Conservation (phyloP, 257 asterid species). For the Haberlea rhodopensis region DNA sequence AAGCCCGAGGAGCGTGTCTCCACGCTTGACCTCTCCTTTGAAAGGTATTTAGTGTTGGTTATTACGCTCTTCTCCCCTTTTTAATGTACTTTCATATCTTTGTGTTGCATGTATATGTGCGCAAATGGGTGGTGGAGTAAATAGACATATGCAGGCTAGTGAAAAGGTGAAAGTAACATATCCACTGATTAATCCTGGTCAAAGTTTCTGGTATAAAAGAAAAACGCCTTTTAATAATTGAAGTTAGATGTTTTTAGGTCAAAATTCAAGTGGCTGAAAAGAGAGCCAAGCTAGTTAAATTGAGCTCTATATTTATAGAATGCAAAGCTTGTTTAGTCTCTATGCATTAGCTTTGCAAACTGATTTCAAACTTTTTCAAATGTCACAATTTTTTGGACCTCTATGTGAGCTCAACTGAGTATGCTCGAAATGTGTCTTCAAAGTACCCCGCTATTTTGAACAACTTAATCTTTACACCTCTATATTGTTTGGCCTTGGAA, state of each 20-base stretch:
- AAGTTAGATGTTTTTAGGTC: not conserved
- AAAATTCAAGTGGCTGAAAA: not conserved
- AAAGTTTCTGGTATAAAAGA: too few relatives aligned
- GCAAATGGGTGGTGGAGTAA: too few relatives aligned
- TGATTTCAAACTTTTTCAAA: too few relatives aligned
- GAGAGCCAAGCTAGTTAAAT: not conserved
- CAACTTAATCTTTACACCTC: too few relatives aligned
- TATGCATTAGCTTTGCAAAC: not conserved
- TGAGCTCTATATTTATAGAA: not conserved
- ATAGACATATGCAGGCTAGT: too few relatives aligned
- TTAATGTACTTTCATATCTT: too few relatives aligned
- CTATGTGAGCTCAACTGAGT: not conserved
- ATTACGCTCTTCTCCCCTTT: constrained; percentile 1
- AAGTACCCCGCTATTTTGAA: not conserved
- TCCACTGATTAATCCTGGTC: too few relatives aligned
- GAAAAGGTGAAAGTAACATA: too few relatives aligned
- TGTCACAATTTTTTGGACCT: not conserved
- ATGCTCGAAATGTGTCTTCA: not conserved
- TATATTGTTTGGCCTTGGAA: not conserved
- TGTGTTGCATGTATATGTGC: too few relatives aligned
- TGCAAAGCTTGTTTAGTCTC: not conserved
- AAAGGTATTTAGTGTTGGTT: constrained; percentile 38
- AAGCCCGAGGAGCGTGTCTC: constrained; percentile 41
- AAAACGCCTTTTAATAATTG: not conserved
- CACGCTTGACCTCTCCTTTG: constrained; percentile 44